These are phyloP conservation scores for Nakazawaea ernobii DNA, from an alignment of 805 yeast genomes.

Conservation along the genomic window DNA sequence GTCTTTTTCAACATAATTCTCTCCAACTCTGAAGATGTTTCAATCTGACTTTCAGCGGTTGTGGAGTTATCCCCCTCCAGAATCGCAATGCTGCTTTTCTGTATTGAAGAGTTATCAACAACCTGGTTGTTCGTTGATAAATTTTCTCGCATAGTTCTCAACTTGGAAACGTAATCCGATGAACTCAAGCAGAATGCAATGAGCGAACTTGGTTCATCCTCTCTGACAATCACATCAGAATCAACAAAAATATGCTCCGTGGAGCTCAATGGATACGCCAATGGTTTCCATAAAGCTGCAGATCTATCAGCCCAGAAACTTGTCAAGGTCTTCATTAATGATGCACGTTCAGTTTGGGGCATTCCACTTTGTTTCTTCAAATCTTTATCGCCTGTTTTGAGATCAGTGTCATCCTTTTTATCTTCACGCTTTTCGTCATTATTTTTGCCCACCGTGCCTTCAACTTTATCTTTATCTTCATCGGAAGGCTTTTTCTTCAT, in stretches of 20 bases:
- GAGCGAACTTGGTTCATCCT: conserved; percentile 92
- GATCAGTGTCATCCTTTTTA: not conserved
- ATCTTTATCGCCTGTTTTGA: conserved; percentile 12
- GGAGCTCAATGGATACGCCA: conserved; percentile 73
- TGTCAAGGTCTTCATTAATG: conserved; percentile 76
- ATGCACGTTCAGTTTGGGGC: conserved; percentile 59
- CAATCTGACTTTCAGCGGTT: conserved; percentile 14
- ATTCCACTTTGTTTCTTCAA: conserved; percentile 8
- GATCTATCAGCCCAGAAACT: conserved; percentile 98
- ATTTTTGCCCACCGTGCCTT: not conserved
- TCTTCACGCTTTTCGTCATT: not conserved
- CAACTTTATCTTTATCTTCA: conserved; percentile 6
- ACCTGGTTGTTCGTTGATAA: conserved; percentile 7
- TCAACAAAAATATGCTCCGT: conserved; percentile 92
- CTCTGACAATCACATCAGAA: conserved; percentile 88
- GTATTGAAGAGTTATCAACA: conserved; percentile 5
- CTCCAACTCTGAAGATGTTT: conserved; percentile 39
- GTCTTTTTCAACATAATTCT: conserved; percentile 70
- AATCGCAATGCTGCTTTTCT: not conserved
- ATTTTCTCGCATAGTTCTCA: conserved; percentile 13
- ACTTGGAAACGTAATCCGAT: conserved; percentile 57
- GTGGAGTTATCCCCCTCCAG: conserved; percentile 18
- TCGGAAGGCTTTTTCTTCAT: not conserved
- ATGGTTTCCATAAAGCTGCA: conserved; percentile 90
- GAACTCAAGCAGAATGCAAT: conserved; percentile 90